A percentile compares a stretch with the other conserved stretches of the same genome.
Evolutionary conservation across 768 basidiomycete species (phyloP).

Genomic region (Suillus fuscotomentosus): DNA sequence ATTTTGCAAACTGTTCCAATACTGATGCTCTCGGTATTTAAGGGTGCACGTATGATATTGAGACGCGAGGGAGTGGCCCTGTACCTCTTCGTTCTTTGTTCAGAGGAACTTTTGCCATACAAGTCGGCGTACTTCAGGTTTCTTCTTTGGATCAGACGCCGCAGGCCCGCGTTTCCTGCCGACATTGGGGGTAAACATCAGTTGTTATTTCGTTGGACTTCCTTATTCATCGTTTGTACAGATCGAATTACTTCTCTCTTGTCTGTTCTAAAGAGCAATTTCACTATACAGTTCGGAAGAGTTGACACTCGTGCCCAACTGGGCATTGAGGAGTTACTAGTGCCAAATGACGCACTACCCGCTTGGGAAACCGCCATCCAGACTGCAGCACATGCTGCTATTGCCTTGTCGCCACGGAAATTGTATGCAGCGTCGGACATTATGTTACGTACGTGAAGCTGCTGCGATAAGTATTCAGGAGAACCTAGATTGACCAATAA

Average conservation of each 20-base stretch:
- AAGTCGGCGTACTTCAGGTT: conserved; percentile 51
- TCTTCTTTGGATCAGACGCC: conserved; percentile 40
- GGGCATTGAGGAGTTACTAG: conserved; percentile 33
- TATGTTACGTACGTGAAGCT: conserved; percentile 37
- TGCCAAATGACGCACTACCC: conserved; percentile 6
- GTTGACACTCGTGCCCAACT: conserved; percentile 32
- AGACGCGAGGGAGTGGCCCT: conserved; percentile 38
- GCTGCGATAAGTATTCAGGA: background rate
- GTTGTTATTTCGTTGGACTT: background rate
- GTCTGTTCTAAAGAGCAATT: conserved; percentile 26
- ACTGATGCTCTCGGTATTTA: background rate
- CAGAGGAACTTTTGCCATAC: conserved; percentile 35
- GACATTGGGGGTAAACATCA: conserved; percentile 27
- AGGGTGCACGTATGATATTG: conserved; percentile 51
- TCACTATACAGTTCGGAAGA: conserved; percentile 25
- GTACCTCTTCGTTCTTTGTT: conserved; percentile 47
- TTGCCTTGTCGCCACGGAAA: conserved; percentile 8
- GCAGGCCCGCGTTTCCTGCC: conserved; percentile 21
- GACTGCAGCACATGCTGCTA: conserved; percentile 10
- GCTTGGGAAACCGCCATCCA: background rate
- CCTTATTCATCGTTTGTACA: conserved; percentile 10
- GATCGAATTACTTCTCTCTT: conserved; percentile 33
- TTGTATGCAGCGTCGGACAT: conserved; percentile 9
- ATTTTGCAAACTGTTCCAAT: background rate
- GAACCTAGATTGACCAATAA: conserved; percentile 7